phyloP scores from a whole-genome alignment of 208 protist genomes.

The Wallacemonas sp. region DNA sequence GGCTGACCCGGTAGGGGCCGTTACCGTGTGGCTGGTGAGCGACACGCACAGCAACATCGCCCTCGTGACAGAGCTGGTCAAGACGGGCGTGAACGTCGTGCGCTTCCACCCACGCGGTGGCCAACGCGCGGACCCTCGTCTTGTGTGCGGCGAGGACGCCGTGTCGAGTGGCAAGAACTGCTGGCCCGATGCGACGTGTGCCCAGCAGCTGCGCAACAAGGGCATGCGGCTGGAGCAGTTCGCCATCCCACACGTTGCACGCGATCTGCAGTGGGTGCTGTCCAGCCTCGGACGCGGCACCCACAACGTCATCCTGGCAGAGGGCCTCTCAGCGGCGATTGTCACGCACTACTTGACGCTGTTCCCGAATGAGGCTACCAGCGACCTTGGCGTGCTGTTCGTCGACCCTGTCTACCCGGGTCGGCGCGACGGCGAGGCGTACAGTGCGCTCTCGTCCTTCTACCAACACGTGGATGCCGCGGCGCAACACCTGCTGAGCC shows the following conservation, averaged over 20 bases:
- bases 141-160: conserved; percentile 21
- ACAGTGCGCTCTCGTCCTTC: not conserved
- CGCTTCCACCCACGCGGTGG: conserved; percentile 50
- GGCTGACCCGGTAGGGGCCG: conserved; percentile 9
- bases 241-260: conserved; percentile 32
- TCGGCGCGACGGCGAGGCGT: conserved; percentile 35
- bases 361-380: conserved; percentile 8
- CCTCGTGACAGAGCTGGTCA: conserved; percentile 25
- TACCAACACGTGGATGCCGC: conserved; percentile 32
- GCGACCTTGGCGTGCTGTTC: conserved; percentile 33
- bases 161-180: conserved; percentile 21
- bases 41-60: conserved; percentile 26
- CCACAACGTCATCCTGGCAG: conserved; percentile 47
- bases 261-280: conserved; percentile 46
- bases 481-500: conserved; percentile 35
- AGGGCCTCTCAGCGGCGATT: conserved; percentile 45
- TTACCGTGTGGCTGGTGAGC: conserved; percentile 55
- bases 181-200: conserved; percentile 39
- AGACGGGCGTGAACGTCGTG: conserved; percentile 40
- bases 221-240: conserved; percentile 35
- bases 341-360: conserved; percentile 35
- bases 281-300: conserved; percentile 25
- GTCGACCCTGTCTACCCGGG: conserved; percentile 43
- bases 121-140: conserved; percentile 22
- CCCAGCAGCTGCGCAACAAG: conserved; percentile 23